Base-by-base conservation (phyloP, 306 rosid species). In the Cucurbita pepo region DNA sequence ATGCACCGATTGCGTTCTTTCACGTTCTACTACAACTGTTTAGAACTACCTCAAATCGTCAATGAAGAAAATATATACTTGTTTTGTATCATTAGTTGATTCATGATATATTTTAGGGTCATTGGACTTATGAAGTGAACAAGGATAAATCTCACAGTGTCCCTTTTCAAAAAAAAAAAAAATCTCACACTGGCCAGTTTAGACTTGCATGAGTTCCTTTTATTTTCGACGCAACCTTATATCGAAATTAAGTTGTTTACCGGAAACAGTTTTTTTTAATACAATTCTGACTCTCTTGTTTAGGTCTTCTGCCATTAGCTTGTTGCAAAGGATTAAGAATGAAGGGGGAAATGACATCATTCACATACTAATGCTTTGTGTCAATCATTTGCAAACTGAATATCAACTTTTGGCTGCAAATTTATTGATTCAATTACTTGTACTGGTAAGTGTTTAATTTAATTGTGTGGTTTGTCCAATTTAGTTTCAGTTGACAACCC, bases 351-450 rank as follows among this genome's bases (percentile, higher is more conserved):
- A 48, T 67, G 75, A 87, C 55, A 75, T 90, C 13, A 79, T 80
- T 86, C 84, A 81, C 82, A 80, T 73, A 77, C 83, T 90, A 78
- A 81, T 75, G 86, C 78, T 71, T 40, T 88, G 91, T 76, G 51
- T 86, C 47, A 73, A 76, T 74, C 85, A 88, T 61, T 80, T 90
- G 80, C 87, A 83, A 77, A 75, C 89, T 14, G 84, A 86, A 50
- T 83, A 90, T 86, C 89, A 81, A 81, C 75, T 90, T 78, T 74
- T 88, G 80, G 96, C 93, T 16, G 96, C 88, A 77, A 84, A 84
- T 76, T 48, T 90, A 59, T 44, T 90, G 82, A 83, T 90, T 76
- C 96, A 88, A 74, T 74, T 90, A 73, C 86, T 85, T 50, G 73
- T 85, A 38, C 56, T 86, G 85, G 96, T 90, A 86, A 79, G 58